phyloP scores from a whole-genome alignment of 495 filamentous ascomycete species.

The Sabuloglossum arenarium region DNA sequence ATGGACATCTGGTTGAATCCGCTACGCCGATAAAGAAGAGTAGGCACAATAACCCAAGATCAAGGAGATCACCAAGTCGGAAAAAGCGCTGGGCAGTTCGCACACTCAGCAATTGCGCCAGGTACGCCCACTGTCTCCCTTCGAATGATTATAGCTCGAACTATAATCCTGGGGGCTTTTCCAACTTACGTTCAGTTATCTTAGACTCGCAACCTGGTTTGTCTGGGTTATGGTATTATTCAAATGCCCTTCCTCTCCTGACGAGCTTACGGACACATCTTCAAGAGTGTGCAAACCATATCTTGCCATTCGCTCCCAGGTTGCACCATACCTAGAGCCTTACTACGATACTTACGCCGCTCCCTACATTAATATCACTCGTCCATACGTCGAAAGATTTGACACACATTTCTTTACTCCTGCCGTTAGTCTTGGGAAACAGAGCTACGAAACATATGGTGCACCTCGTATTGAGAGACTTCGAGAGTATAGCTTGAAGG shows the following conservation, averaged over 20 bases:
- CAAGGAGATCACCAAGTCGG: not conserved
- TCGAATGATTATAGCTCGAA: not conserved
- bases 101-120: not conserved
- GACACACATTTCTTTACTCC: conserved; percentile 49
- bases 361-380: conserved; percentile 56
- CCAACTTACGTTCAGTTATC: not conserved
- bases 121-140: not conserved
- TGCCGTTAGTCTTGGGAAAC: conserved; percentile 36
- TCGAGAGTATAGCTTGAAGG: conserved; percentile 36
- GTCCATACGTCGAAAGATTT: conserved; percentile 49
- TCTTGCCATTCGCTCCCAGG: conserved; percentile 42
- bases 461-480: conserved; percentile 50
- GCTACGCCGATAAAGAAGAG: not conserved
- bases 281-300: conserved; percentile 74
- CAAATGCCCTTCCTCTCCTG: conserved; percentile 53
- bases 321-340: conserved; percentile 57
- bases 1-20: not conserved
- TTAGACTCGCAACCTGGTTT: conserved; percentile 72
- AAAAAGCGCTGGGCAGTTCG: not conserved
- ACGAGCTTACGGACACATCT: conserved; percentile 43
- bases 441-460: conserved; percentile 47
- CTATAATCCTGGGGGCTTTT: not conserved
- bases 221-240: conserved; percentile 57
- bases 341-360: conserved; percentile 75
- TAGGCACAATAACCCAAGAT: not conserved